Percentiles rank a stretch among this genome's conserved stretches.
These are phyloP conservation scores for Dentipellis fragilis DNA, from an alignment of 768 basidiomycete species.

Conservation along the genomic window DNA sequence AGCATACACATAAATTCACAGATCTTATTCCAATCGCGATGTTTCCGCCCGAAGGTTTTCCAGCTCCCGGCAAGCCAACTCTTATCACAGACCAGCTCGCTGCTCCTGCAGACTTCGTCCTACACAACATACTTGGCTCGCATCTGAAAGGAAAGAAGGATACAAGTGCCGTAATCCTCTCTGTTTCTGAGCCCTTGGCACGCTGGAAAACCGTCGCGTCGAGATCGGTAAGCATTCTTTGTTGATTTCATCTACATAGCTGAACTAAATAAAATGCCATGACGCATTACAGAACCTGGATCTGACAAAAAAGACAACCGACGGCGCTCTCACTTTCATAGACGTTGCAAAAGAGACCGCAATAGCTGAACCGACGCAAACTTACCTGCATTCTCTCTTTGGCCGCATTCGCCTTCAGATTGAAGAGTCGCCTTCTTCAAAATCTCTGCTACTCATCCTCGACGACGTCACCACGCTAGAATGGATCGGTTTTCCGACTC, in stretches of 20 bases:
- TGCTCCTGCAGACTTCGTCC: constrained; percentile 64
- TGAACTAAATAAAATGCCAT: too few relatives aligned
- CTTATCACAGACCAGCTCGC: constrained; percentile 63
- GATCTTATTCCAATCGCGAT: not conserved
- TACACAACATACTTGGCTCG: constrained; percentile 42
- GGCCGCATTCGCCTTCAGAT: too few relatives aligned
- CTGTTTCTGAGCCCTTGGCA: constrained; percentile 43
- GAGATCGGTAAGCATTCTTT: constrained; percentile 41
- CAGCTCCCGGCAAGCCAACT: constrained; percentile 36
- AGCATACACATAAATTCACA: too few relatives aligned
- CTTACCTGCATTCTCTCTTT: too few relatives aligned
- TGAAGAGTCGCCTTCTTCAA: too few relatives aligned
- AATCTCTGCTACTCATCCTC: constrained; percentile 41
- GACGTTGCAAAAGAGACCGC: constrained; percentile 32
- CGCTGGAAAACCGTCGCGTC: constrained; percentile 56
- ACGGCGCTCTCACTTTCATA: constrained; percentile 37
- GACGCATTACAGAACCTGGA: constrained; percentile 6
- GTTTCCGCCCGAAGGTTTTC: not conserved
- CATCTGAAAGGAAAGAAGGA: constrained; percentile 35
- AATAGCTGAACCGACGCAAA: too few relatives aligned
- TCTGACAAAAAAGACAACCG: constrained; percentile 6
- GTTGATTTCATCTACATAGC: not conserved
- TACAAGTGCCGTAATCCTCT: constrained; percentile 39
- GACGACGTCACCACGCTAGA: constrained; percentile 61
- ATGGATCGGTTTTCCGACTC: constrained; percentile 53